Conservation (phyloP, 306 rosid species). For the Alnus glutinosa region DNA sequence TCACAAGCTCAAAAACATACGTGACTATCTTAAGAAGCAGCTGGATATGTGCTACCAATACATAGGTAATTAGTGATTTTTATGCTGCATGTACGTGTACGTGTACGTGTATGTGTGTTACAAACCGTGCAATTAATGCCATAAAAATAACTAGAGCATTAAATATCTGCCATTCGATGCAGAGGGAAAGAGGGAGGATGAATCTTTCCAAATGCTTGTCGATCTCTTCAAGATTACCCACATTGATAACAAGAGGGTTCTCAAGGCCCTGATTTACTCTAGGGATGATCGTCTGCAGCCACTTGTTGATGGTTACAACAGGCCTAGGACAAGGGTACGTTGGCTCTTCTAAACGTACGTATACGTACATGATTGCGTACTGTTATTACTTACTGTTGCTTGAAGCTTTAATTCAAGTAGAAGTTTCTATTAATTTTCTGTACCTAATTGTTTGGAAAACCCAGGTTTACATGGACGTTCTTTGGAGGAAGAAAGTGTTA, state of each 20-base stretch:
- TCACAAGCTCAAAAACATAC: constrained; percentile 55
- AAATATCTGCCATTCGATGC: constrained; percentile 13
- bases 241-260: constrained; percentile 60
- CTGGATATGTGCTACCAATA: constrained; percentile 36
- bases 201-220: constrained; percentile 43
- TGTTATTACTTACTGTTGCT: no score
- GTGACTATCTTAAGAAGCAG: constrained; percentile 47
- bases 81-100: no score
- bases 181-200: constrained; percentile 47
- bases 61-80: constrained; percentile 37
- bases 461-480: constrained; percentile 4
- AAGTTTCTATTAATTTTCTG: neutral
- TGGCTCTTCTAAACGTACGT: constrained; percentile 20
- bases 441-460: neutral
- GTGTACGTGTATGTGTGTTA: no score
- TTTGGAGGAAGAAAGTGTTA: neutral
- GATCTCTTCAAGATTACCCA: constrained; percentile 40
- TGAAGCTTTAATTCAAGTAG: no score
- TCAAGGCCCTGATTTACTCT: constrained; percentile 53
- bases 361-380: no score
- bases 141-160: neutral
- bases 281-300: constrained; percentile 55
- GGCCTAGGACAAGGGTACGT: constrained; percentile 54
- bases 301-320: constrained; percentile 48
- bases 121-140: neutral